Percentiles rank a stretch among this genome's conserved stretches.
Conservation (phyloP, 441 rosid genomes). For the Bruguiera hainesii region DNA sequence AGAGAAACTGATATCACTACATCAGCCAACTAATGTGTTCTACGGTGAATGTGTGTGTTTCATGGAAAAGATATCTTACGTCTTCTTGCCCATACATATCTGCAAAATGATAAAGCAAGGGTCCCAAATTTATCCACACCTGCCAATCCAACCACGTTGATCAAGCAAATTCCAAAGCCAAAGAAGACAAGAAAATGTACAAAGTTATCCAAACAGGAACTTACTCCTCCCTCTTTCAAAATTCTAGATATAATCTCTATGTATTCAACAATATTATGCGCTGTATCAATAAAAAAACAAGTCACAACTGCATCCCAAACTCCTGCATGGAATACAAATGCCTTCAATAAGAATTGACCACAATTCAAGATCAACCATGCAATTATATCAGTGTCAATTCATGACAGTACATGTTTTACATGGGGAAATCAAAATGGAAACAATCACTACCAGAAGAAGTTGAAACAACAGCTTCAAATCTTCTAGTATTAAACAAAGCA, state of each 20-base stretch:
- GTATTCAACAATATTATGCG: conserved; percentile 90
- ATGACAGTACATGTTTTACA: too few relatives aligned
- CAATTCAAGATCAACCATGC: not conserved
- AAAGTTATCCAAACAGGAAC: conserved; percentile 24
- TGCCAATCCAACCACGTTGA: conserved; percentile 26
- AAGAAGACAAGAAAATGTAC: conserved; percentile 2
- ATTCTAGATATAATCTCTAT: conserved; percentile 93
- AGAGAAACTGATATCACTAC: not conserved
- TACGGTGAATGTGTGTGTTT: conserved; percentile 3
- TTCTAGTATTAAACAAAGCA: too few relatives aligned
- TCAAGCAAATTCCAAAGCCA: conserved; percentile 15
- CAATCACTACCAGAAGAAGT: too few relatives aligned
- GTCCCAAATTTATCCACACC: conserved; percentile 99
- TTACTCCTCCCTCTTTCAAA: conserved; percentile 92
- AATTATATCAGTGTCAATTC: too few relatives aligned
- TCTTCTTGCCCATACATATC: conserved; percentile 78
- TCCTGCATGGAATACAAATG: conserved; percentile 52
- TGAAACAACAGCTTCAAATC: too few relatives aligned
- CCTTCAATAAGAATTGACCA: conserved; percentile 8
- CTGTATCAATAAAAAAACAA: conserved; percentile 95
- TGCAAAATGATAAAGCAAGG: conserved; percentile 91
- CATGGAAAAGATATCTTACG: conserved; percentile 47
- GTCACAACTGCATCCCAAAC: conserved; percentile 96
- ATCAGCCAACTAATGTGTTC: too few relatives aligned
- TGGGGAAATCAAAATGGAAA: too few relatives aligned